These are phyloP conservation scores for Schizothecium vesticola DNA, from an alignment of 495 filamentous ascomycete genomes.

Conservation along the genomic window DNA sequence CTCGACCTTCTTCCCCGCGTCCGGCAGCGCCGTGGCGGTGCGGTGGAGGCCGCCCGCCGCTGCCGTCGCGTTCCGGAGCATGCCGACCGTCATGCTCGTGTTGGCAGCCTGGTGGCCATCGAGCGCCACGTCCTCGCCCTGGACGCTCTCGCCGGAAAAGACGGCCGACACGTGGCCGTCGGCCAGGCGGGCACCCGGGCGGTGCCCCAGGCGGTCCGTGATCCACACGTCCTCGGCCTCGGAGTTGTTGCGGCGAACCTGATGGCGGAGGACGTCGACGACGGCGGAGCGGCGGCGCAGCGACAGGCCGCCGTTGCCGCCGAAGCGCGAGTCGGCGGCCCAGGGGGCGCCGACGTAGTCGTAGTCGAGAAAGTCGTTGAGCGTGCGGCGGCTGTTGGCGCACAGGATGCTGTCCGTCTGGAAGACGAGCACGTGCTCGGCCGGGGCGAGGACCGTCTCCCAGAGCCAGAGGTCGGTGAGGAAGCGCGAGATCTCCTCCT, in stretches of 20 bases:
- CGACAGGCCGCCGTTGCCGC: slow-evolving; percentile 47
- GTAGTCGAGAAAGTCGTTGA: slow-evolving; percentile 46
- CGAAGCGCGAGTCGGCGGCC: slow-evolving; percentile 36
- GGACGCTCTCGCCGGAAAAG: slow-evolving; percentile 43
- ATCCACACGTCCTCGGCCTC: slow-evolving; percentile 50
- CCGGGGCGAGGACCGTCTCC: slow-evolving; percentile 36
- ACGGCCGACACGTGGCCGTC: slow-evolving; percentile 38
- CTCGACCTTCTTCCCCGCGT: slow-evolving; percentile 24
- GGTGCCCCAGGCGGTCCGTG: slow-evolving; percentile 38
- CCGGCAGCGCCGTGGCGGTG: slow-evolving; percentile 5
- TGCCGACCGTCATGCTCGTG: not conserved
- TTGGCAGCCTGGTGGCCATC: slow-evolving; percentile 9
- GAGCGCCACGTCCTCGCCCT: slow-evolving; percentile 19
- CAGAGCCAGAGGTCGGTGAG: slow-evolving; percentile 44
- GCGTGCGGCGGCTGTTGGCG: slow-evolving; percentile 37
- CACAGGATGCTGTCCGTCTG: slow-evolving; percentile 49
- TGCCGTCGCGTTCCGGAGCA: not conserved
- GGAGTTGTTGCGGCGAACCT: slow-evolving; percentile 29
- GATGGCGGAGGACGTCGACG: slow-evolving; percentile 40
- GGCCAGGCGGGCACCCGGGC: slow-evolving; percentile 37
- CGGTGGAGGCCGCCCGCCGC: not conserved
- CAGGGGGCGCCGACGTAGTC: slow-evolving; percentile 52
- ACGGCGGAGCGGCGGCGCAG: slow-evolving; percentile 44
- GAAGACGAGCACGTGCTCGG: slow-evolving; percentile 44
- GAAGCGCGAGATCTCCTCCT: slow-evolving; percentile 43